Evolutionary conservation across 106 monocot species (phyloP), one percentile per base, ranked within the genome.

Genomic region (Allium cepa): DNA sequence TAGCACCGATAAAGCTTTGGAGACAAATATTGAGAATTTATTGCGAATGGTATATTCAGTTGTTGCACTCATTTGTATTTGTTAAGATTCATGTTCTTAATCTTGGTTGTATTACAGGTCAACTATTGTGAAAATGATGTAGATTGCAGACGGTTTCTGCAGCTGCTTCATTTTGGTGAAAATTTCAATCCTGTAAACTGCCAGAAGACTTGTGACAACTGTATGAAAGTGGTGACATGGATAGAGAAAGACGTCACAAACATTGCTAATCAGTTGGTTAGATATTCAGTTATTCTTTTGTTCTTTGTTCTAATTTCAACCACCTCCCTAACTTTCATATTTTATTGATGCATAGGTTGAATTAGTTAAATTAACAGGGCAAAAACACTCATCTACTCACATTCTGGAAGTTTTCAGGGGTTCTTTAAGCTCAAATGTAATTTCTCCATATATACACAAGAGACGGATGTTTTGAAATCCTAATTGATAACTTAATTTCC

Each of bases 121-220:
- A 80, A 79, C 67, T 99, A 99, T 77, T 99, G 90, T 71, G 97
- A 99, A 77, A 99, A 99, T 62, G 80, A 93, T 58, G 76, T 77
- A 26, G 97, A 99, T 70, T 99, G 97, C 73, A 82, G 97, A 76
- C 81, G 92, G 9, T 48, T 99, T 12, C 66, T 93, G 57, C 97
- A 99, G 75, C 77, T 99, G 53, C 71, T 99, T 70, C 97, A 99
- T 81, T 90, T 99, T 77, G 97, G 97, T 57, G 97, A 99, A 78
- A 99, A 90, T 27, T 99, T 99, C 72, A 72, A 86, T 81, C 87
- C 92, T 53, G 51, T 17, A 69, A 81, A 85, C 69, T 99, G 97
- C 69, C 59, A 62, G 48, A 87, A 72, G 49, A 93, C 92, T 17
- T 99, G 97, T 60, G 97, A 99, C 74, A 93, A 92, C 68, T 99